Evolutionary conservation across 805 yeast species (phyloP).

Genomic region (Lipomyces chichibuensis): DNA sequence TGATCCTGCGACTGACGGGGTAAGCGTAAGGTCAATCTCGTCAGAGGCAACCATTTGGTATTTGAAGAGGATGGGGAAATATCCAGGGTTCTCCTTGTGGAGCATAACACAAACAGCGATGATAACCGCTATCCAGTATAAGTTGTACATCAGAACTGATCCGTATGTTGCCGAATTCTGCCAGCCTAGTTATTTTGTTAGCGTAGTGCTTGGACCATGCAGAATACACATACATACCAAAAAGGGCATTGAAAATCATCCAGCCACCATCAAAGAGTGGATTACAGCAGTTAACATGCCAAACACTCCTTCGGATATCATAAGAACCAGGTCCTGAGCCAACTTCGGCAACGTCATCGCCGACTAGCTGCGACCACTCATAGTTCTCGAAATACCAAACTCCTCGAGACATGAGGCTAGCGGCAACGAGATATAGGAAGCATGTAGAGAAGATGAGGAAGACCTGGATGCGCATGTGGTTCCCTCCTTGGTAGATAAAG

Average conservation of each 20-base stretch:
- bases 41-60: neutral
- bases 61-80: constrained; percentile 21
- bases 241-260: constrained; percentile 92
- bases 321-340: constrained; percentile 97
- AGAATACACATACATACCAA: constrained; percentile 53
- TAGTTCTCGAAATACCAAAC: constrained; percentile 85
- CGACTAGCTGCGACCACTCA: constrained; percentile 64
- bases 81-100: constrained; percentile 79
- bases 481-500: constrained; percentile 78
- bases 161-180: constrained; percentile 95
- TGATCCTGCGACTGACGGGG: neutral
- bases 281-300: constrained; percentile 98
- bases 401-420: constrained; percentile 92
- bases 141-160: constrained; percentile 82
- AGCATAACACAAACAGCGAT: constrained; percentile 61
- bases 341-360: constrained; percentile 92
- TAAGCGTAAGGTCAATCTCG: neutral
- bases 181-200: constrained; percentile 53
- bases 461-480: constrained; percentile 77
- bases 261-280: constrained; percentile 92
- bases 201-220: neutral
- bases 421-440: constrained; percentile 83
- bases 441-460: constrained; percentile 87
- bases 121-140: constrained; percentile 80
- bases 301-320: constrained; percentile 74